Evolutionary conservation across 192 early-diverging fungal genomes (phyloP).

Genomic region (Phycomyces nitens): DNA sequence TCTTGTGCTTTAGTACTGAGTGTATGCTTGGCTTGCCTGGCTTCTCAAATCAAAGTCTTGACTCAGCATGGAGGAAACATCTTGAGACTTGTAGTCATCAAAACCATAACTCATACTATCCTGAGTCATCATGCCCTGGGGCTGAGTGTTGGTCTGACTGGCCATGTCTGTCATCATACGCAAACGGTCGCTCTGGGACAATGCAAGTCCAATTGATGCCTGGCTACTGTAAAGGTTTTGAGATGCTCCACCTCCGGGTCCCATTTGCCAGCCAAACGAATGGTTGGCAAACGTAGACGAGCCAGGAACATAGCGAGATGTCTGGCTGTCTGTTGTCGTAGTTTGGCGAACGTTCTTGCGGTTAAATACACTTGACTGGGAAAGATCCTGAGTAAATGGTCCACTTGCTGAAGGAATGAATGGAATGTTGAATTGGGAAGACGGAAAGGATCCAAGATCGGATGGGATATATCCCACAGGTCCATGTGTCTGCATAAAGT

Average conservation of each 20-base stretch:
- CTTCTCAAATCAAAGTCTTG: conserved; percentile 55
- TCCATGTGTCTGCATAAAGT: conserved; percentile 49
- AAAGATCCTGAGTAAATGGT: conserved; percentile 61
- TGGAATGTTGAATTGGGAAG: conserved; percentile 49
- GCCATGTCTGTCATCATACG: conserved; percentile 45
- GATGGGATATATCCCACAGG: conserved; percentile 50
- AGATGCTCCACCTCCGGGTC: conserved; percentile 26
- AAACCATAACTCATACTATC: conserved; percentile 46
- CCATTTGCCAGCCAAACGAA: conserved; percentile 25
- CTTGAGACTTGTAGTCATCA: conserved; percentile 59
- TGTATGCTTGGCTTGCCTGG: conserved; percentile 52
- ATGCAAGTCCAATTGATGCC: conserved; percentile 46
- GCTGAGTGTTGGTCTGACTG: conserved; percentile 22
- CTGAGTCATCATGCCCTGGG: conserved; percentile 48
- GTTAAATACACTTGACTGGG: conserved; percentile 47
- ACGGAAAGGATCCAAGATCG: conserved; percentile 39
- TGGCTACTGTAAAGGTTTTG: conserved; percentile 60
- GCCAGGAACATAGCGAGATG: conserved; percentile 29
- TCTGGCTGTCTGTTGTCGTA: not conserved
- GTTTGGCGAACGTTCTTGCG: conserved; percentile 41
- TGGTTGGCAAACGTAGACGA: conserved; percentile 36
- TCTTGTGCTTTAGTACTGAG: conserved; percentile 41
- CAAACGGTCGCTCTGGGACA: conserved; percentile 56
- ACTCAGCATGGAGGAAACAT: conserved; percentile 49
- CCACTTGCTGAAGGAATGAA: conserved; percentile 52